These are phyloP conservation scores for Candida alai DNA, from an alignment of 805 yeast genomes.

Conservation along the genomic window DNA sequence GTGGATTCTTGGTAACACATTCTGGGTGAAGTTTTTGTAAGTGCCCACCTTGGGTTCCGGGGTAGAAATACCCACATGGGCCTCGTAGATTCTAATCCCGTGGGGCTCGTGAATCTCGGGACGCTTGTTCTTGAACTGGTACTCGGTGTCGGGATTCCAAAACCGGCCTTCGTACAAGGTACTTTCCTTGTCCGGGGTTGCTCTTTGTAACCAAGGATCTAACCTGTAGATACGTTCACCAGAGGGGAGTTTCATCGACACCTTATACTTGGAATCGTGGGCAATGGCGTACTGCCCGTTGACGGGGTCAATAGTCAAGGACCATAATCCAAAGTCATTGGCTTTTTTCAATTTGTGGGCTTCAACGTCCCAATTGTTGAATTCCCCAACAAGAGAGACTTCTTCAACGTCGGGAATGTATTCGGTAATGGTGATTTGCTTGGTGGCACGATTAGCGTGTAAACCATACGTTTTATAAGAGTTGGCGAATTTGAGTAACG, in stretches of 20 bases:
- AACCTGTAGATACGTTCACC: conserved; percentile 75
- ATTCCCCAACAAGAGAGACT: conserved; percentile 87
- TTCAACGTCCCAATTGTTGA: conserved; percentile 74
- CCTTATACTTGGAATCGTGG: conserved; percentile 77
- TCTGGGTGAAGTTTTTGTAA: conserved; percentile 77
- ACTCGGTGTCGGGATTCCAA: conserved; percentile 75
- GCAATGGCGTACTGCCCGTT: conserved; percentile 62
- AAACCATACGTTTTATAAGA: conserved; percentile 77
- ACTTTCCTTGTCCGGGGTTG: conserved; percentile 62
- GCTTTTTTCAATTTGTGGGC: conserved; percentile 49
- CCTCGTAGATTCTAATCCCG: conserved; percentile 79
- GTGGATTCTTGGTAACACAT: conserved; percentile 79
- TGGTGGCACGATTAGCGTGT: conserved; percentile 51
- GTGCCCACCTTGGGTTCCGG: conserved; percentile 84
- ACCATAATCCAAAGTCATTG: conserved; percentile 72
- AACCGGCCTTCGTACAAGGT: conserved; percentile 77
- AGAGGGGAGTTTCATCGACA: conserved; percentile 57
- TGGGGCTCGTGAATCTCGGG: conserved; percentile 50
- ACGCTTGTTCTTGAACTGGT: conserved; percentile 59
- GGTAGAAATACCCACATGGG: conserved; percentile 92
- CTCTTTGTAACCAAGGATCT: conserved; percentile 87
- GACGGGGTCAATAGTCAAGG: conserved; percentile 53
- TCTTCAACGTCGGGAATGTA: conserved; percentile 85
- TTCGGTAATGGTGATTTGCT: conserved; percentile 63
- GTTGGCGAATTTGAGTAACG: conserved; percentile 62